Conservation (phyloP, 1,284 basidiomycete genomes). For the Cryptococcus deneoformans region DNA sequence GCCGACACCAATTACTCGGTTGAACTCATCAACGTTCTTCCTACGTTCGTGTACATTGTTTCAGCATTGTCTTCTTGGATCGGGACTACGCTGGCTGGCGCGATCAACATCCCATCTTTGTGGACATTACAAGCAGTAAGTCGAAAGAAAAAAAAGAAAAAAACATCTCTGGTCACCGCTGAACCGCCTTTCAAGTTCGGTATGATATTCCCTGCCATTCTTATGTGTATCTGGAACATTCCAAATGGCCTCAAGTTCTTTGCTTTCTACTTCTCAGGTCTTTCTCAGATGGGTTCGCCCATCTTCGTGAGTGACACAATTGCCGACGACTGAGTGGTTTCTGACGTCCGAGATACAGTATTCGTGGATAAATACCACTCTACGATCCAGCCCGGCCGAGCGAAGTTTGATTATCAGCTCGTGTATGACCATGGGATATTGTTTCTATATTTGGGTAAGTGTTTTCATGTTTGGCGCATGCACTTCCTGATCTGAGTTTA, state of each 20-base stretch:
- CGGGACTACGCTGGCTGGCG: conserved; percentile 23
- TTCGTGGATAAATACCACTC: conserved; percentile 1
- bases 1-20: conserved; percentile 3
- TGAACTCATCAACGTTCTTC: conserved; percentile 9
- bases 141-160: background rate
- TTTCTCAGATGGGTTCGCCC: conserved; percentile 4
- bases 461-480: too few species aligned
- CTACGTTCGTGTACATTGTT: conserved; percentile 10
- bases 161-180: background rate
- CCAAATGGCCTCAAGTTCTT: conserved; percentile 18
- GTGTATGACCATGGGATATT: conserved; percentile 31
- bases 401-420: conserved; percentile 17
- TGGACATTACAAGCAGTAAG: conserved; percentile 3
- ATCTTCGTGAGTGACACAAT: conserved; percentile 13
- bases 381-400: background rate
- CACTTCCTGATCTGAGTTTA: too few species aligned
- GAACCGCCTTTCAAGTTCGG: background rate
- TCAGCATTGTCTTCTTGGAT: conserved; percentile 17
- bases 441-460: conserved; percentile 20
- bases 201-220: conserved; percentile 14
- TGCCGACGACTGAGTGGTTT: conserved; percentile 4
- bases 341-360: conserved; percentile 6
- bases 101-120: conserved; percentile 7
- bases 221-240: conserved; percentile 19
- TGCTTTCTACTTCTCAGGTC: conserved; percentile 6